Percentiles rank a stretch among this genome's conserved stretches.
These are phyloP conservation scores for Ophiostoma pallidulum DNA, from an alignment of 2,329 filamentous ascomycete species.

Conservation along the genomic window DNA sequence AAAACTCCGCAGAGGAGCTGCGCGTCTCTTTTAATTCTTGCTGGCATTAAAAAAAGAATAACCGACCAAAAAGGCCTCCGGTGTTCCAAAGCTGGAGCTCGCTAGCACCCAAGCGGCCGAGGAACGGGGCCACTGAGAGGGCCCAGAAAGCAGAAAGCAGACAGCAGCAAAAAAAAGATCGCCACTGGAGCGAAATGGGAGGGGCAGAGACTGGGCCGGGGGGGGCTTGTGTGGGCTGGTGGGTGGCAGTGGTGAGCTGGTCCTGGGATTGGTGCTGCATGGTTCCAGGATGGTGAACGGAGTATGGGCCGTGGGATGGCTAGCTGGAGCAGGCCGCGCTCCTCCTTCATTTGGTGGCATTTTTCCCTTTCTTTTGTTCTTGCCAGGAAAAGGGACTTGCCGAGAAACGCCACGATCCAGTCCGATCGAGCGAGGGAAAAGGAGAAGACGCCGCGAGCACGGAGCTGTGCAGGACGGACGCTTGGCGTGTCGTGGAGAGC, in stretches of 20 bases:
- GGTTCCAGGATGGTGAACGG: too few relatives aligned
- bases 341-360: not conserved
- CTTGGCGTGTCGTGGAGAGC: too few relatives aligned
- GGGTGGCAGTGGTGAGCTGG: too few relatives aligned
- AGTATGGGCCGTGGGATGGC: too few relatives aligned
- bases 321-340: too few relatives aligned
- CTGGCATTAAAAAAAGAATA: too few relatives aligned
- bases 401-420: slow-evolving; percentile 5
- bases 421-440: not conserved
- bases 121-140: not conserved
- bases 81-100: slow-evolving; percentile 4
- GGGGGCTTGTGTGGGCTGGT: too few relatives aligned
- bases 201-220: not conserved
- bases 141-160: not conserved
- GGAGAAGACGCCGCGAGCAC: not conserved
- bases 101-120: slow-evolving; percentile 1
- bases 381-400: not conserved
- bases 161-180: not conserved
- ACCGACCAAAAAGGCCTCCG: slow-evolving; percentile 1
- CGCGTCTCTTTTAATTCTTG: not conserved
- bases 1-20: too few relatives aligned
- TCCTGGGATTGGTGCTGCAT: too few relatives aligned
- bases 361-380: not conserved
- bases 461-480: too few relatives aligned
- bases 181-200: slow-evolving; percentile 4